Evolutionary conservation across 2,329 filamentous ascomycete genomes (phyloP), one percentile per base, ranked within the genome.

Genomic region (Stagonosporopsis chrysanthemi): DNA sequence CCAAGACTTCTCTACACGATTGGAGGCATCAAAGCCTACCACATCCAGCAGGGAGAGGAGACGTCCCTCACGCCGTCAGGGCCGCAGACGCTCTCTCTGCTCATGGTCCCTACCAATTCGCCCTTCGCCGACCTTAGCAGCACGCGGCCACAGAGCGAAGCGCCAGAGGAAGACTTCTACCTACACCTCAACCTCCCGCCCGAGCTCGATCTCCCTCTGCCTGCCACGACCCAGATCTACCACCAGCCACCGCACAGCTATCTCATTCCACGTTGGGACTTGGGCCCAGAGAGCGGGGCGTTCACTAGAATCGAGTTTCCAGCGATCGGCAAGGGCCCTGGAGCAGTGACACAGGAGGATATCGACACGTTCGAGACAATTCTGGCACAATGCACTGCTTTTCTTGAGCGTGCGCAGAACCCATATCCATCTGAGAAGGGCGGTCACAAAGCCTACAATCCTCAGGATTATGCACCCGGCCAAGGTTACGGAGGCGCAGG

Each of bases 341-440:
- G 73, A 31, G 82, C 85, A 31, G 89, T 90, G 24, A 85, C 90
- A 1, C 92, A 97, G 75, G 93, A 98, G 74, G 94, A 97, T 75
- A 83, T 96, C 39, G 92, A 97, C 73, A 98, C 94, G 0, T 98
- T 97, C 71, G 94, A 98, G 81, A 97, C 94, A 3, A 98, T 98
- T 63, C 83, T 98, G 47, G 94, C 94, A n/a, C 92, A 98, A 78
- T 98, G 94, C 77, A 98, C 94, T 2, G 91, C 94, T 2, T 98
- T 99, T 75, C 85, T 97, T 4, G 94, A 98, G 77, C 87, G 92
- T 41, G 89, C 91, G 9, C 82, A 88, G 38, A 68, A 72, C n/a
- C 87, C 90, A 6, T 53, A 58, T 4, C 88, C 82, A 24, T 66
- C 76, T 19, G 64, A 64, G 39, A 69, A 73, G 40, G 70, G 65